Evolutionary conservation across 768 basidiomycete genomes (phyloP).

Genomic region (Serendipita sp.): DNA sequence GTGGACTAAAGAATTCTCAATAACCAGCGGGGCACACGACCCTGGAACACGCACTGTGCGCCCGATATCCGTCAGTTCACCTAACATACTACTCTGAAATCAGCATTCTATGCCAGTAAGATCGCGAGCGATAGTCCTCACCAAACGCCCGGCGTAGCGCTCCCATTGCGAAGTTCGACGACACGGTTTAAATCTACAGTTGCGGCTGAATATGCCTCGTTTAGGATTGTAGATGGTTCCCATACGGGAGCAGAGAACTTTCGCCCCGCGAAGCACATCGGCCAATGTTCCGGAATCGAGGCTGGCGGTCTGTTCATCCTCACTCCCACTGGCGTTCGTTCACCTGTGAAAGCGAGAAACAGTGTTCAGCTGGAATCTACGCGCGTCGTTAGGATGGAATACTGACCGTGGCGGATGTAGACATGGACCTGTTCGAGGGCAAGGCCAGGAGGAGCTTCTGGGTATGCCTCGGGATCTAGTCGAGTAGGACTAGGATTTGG

Average conservation of each 20-base stretch:
- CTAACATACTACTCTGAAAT: slow-evolving; percentile 36
- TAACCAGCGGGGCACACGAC: background rate
- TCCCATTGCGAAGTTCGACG: slow-evolving; percentile 44
- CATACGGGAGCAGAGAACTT: slow-evolving; percentile 14
- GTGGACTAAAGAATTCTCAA: slow-evolving; percentile 33
- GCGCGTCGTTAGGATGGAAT: background rate
- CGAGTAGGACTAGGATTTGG: background rate
- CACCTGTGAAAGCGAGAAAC: slow-evolving; percentile 28
- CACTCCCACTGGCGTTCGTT: slow-evolving; percentile 59
- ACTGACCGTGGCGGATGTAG: slow-evolving; percentile 56
- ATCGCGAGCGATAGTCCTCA: slow-evolving; percentile 19
- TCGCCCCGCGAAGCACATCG: slow-evolving; percentile 14
- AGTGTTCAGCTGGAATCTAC: background rate
- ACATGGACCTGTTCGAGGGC: slow-evolving; percentile 56
- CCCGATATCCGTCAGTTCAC: slow-evolving; percentile 57
- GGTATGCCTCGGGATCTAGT: slow-evolving; percentile 45
- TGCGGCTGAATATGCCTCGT: slow-evolving; percentile 24
- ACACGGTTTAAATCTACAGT: slow-evolving; percentile 15
- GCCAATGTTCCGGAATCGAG: slow-evolving; percentile 48
- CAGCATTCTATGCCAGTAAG: background rate
- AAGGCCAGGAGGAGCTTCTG: slow-evolving; percentile 37
- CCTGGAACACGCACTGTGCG: slow-evolving; percentile 30
- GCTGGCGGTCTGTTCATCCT: slow-evolving; percentile 46
- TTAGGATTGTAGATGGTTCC: slow-evolving; percentile 9
- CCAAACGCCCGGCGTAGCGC: slow-evolving; percentile 43